These are phyloP conservation scores for Cladorrhinum sp. DNA, from an alignment of 2,329 filamentous ascomycete genomes.

Conservation along the genomic window DNA sequence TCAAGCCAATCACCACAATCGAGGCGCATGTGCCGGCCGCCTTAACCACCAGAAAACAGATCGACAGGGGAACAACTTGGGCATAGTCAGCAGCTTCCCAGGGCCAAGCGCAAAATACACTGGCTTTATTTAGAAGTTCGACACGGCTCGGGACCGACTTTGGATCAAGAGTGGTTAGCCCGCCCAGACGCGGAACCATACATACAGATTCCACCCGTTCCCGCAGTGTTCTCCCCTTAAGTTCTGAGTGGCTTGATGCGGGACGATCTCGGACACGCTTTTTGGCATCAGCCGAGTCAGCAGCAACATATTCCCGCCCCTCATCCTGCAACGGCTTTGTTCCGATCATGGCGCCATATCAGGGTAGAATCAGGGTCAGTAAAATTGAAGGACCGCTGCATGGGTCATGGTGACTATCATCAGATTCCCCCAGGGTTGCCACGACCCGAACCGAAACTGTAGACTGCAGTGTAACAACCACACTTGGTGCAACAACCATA, in stretches of 20 bases:
- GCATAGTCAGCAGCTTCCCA: conserved; percentile 1
- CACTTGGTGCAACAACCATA: no score
- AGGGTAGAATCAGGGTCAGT: neutral
- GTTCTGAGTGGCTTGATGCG: conserved; percentile 4
- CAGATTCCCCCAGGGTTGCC: neutral
- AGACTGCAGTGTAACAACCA: conserved; percentile 1
- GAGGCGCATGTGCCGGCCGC: neutral
- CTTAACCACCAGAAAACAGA: neutral
- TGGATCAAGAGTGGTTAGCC: neutral
- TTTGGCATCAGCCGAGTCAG: neutral
- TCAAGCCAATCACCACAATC: neutral
- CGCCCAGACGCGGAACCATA: neutral
- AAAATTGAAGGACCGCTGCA: conserved; percentile 1
- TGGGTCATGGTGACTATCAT: neutral
- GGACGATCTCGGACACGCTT: conserved; percentile 5
- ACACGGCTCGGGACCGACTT: conserved; percentile 19
- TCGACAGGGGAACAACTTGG: conserved; percentile 6
- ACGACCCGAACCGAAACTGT: neutral
- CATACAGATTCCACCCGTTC: neutral
- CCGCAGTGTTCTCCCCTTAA: neutral
- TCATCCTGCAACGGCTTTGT: neutral
- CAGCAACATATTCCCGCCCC: neutral
- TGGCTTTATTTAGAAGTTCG: conserved; percentile 17
- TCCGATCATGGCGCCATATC: neutral
- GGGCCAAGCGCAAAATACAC: conserved; percentile 12